phyloP scores from a whole-genome alignment of 306 rosid species.

The Castanea crenata region DNA sequence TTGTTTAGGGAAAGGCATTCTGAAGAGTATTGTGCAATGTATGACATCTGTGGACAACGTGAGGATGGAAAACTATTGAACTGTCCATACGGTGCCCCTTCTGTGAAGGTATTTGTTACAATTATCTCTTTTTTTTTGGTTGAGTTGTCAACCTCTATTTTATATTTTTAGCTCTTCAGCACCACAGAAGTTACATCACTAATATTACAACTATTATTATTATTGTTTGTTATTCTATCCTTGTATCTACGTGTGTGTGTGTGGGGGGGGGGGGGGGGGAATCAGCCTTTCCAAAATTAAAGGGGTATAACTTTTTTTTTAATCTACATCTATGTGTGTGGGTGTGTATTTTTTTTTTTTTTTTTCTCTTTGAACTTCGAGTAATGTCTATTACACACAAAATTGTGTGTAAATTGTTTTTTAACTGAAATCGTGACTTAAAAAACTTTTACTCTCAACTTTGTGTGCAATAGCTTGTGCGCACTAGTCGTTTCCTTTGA shows the following conservation, averaged over 20 bases:
- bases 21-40: slow-evolving; percentile 79
- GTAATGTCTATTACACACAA: too few relatives aligned
- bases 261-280: too few relatives aligned
- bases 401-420: too few relatives aligned
- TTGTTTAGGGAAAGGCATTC: slow-evolving; percentile 61
- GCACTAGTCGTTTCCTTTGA: too few relatives aligned
- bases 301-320: too few relatives aligned
- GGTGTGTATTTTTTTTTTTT: too few relatives aligned
- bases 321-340: too few relatives aligned
- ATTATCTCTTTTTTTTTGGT: background rate
- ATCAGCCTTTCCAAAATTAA: too few relatives aligned
- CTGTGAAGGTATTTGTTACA: slow-evolving; percentile 67
- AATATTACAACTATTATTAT: background rate
- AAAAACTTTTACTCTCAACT: too few relatives aligned
- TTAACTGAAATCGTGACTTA: too few relatives aligned
- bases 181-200: background rate
- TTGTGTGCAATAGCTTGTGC: too few relatives aligned
- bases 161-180: background rate
- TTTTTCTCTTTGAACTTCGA: too few relatives aligned
- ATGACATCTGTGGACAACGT: slow-evolving; percentile 81
- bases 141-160: background rate
- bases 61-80: slow-evolving; percentile 78
- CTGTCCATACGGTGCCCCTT: slow-evolving; percentile 72
- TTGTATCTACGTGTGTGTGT: background rate
- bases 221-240: background rate